Conservation (phyloP, 495 filamentous ascomycete genomes). For the Aspergillus saccharolyticus region DNA sequence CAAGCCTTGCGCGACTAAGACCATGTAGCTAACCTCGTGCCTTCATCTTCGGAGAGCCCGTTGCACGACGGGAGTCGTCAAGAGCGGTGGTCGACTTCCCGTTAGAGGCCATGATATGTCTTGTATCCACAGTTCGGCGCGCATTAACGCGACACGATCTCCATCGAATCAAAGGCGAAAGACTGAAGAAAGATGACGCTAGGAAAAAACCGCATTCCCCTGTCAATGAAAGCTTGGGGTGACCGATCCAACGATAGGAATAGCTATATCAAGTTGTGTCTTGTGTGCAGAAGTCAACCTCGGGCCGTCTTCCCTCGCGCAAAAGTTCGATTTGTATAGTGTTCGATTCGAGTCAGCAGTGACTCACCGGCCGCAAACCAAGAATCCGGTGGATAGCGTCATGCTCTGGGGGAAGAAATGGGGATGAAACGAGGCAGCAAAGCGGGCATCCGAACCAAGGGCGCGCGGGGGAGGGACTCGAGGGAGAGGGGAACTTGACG, state of each 20-base stretch:
- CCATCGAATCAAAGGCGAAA: slow-evolving; percentile 39
- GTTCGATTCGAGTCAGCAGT: slow-evolving; percentile 6
- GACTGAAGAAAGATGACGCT: slow-evolving; percentile 27
- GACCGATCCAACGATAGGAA: slow-evolving; percentile 11
- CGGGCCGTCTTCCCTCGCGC: background rate
- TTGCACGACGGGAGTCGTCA: slow-evolving; percentile 44
- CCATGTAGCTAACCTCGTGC: slow-evolving; percentile 51
- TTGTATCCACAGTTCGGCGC: slow-evolving; percentile 29
- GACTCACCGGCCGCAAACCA: slow-evolving; percentile 8
- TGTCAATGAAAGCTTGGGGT: slow-evolving; percentile 15
- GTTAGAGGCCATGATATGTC: slow-evolving; percentile 39
- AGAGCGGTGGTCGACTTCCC: slow-evolving; percentile 32
- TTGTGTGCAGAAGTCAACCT: slow-evolving; percentile 1
- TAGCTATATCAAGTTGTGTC: background rate
- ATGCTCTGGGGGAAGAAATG: slow-evolving; percentile 13
- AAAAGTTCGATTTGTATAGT: background rate
- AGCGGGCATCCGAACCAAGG: slow-evolving; percentile 12
- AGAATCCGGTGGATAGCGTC: slow-evolving; percentile 9
- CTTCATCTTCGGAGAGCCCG: slow-evolving; percentile 58
- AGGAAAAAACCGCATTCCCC: slow-evolving; percentile 45
- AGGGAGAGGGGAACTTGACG: slow-evolving; percentile 2
- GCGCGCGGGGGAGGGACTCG: slow-evolving; percentile 20
- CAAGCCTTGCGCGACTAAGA: background rate
- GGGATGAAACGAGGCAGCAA: slow-evolving; percentile 11
- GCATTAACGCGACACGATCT: slow-evolving; percentile 35